Evolutionary conservation across 2,329 filamentous ascomycete genomes (phyloP).

Genomic region (Nothomitra cinnamomea): DNA sequence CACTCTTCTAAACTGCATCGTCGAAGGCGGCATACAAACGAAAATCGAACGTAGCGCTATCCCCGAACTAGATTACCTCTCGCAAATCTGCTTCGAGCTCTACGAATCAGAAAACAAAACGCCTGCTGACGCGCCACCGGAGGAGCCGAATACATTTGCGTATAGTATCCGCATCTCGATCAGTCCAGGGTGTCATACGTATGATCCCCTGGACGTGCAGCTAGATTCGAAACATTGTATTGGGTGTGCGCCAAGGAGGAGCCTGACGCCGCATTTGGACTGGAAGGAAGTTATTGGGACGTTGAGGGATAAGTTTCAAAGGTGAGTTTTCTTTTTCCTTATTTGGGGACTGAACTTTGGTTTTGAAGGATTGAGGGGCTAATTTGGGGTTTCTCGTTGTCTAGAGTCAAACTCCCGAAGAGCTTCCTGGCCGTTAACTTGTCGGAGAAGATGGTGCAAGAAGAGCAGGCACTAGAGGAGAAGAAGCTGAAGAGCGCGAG

Average conservation of each 20-base stretch:
- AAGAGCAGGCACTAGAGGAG: background rate
- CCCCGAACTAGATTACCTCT: conserved; percentile 91
- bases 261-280: conserved; percentile 76
- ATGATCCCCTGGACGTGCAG: conserved; percentile 90
- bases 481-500: background rate
- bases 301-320: conserved; percentile 83
- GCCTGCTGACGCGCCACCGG: conserved; percentile 21
- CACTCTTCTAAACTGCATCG: conserved; percentile 90
- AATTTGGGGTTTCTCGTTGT: conserved; percentile 56
- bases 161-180: conserved; percentile 96
- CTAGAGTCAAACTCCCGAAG: conserved; percentile 39
- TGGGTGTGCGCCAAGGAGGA: conserved; percentile 77
- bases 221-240: conserved; percentile 94
- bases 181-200: conserved; percentile 88
- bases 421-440: conserved; percentile 33
- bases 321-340: conserved; percentile 37
- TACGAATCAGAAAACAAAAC: conserved; percentile 77
- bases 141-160: conserved; percentile 58
- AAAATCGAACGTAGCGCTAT: conserved; percentile 94
- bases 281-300: conserved; percentile 98
- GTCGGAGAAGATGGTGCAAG: conserved; percentile 24
- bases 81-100: conserved; percentile 93
- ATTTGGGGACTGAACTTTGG: background rate
- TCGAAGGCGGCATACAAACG: conserved; percentile 90
- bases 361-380: conserved; percentile 31